phyloP scores from a whole-genome alignment of 768 basidiomycete genomes.

The Rhodotorula diobovata region DNA sequence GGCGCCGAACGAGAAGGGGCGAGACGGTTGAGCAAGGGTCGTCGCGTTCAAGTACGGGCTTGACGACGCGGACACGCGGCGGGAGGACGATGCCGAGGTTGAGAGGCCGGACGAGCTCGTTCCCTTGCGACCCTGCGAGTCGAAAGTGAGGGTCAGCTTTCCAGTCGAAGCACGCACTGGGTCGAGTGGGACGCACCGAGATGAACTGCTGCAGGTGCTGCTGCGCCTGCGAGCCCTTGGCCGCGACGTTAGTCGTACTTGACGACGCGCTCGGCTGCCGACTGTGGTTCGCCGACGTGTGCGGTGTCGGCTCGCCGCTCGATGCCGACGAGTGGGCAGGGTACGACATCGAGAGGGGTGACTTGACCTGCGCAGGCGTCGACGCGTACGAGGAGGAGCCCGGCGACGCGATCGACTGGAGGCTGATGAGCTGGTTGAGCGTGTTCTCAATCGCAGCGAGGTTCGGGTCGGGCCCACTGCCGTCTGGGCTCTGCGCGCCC shows the following conservation, averaged over 20 bases:
- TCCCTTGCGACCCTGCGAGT: neutral
- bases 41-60: slow-evolving; percentile 35
- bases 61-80: slow-evolving; percentile 20
- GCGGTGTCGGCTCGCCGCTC: slow-evolving; percentile 1
- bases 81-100: slow-evolving; percentile 3
- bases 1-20: slow-evolving; percentile 24
- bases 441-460: slow-evolving; percentile 39
- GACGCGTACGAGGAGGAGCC: neutral
- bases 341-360: slow-evolving; percentile 10
- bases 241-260: neutral
- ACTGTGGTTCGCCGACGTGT: neutral
- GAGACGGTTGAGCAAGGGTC: slow-evolving; percentile 14
- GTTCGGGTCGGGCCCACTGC: slow-evolving; percentile 21
- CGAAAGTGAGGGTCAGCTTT: too few relatives aligned
- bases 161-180: too few relatives aligned
- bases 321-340: neutral
- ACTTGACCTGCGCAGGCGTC: neutral
- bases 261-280: neutral
- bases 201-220: slow-evolving; percentile 30
- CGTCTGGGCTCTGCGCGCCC: neutral
- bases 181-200: slow-evolving; percentile 16
- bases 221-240: slow-evolving; percentile 20
- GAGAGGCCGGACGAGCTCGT: neutral
- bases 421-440: slow-evolving; percentile 40
- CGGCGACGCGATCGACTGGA: slow-evolving; percentile 23